Base-by-base conservation (phyloP, 352 stramenopile genomes). In the Phytophthora constricta region DNA sequence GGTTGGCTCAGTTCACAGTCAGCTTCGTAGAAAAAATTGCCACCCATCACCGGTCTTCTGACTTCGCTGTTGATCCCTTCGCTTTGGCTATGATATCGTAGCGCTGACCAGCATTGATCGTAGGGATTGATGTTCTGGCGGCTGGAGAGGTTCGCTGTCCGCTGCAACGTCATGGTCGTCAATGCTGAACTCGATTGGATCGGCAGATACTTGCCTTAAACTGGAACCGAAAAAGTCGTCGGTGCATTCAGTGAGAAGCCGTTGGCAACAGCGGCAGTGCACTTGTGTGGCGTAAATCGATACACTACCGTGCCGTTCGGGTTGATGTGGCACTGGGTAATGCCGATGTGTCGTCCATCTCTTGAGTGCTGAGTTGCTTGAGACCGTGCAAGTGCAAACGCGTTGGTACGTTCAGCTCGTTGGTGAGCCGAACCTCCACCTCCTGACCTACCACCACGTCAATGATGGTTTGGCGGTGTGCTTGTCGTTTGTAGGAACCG, bases 331-430 rank as follows among this genome's bases (percentile, higher is more conserved):
- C 74, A 80, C 34, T 82, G 74, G 0, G 74, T 80, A 25, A 82
- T 65, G 7, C 65, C 5, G 74, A 82, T 1, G 62, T 50, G 17
- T 67, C 67, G 17, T 82, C 74, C 74, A 78, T 81, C 43, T 75
- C 65, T 55, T 73, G 63, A 1, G 70, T 81, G 10, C 66, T 67
- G 17, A 67, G 53, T 19, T 81, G 73, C 55, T 70, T 70, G 16
- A 82, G 43, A 5, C 74, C 74, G 41, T 79, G 70, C 70, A 70
- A 82, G 52, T 82, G 74, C n/a, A 77, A 37, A 46, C 63, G 71
- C 3, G 68, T 74, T 7, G 58, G 59, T 28, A 58, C 58, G 5
- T 48, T 14, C 2, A 79, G 47, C 27, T 76, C 58, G 23, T 76
- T 79, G 22, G 55, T 65, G 20, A 76, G 52, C 20, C 52, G 62